These are phyloP conservation scores for Aureobasidium musti DNA, from an alignment of 2,329 filamentous ascomycete species.

Conservation along the genomic window DNA sequence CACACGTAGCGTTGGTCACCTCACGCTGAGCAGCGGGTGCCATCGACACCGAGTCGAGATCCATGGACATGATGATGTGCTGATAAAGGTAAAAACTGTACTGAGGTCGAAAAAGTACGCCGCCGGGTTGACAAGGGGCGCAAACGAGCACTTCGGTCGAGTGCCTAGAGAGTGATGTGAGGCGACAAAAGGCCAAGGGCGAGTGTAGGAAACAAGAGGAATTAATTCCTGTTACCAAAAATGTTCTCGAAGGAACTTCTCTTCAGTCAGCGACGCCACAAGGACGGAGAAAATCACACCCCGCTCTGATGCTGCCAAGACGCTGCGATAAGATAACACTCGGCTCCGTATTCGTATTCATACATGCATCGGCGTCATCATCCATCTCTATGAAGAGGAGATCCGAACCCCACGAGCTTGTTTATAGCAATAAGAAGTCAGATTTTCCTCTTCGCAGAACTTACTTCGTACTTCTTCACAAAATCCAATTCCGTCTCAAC, in stretches of 20 bases:
- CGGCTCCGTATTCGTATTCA: not conserved
- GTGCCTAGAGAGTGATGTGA: conserved; percentile 1
- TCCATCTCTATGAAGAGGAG: not conserved
- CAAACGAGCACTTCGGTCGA: not conserved
- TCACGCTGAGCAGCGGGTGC: conserved; percentile 24
- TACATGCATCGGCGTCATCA: conserved; percentile 3
- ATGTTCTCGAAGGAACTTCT: conserved; percentile 27
- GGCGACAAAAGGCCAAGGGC: conserved; percentile 8
- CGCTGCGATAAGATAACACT: conserved; percentile 4
- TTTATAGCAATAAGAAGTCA: not conserved
- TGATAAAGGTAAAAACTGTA: conserved; percentile 27
- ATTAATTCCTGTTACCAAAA: conserved; percentile 28
- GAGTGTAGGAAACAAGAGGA: not conserved
- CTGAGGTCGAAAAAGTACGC: not conserved
- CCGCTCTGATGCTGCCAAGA: conserved; percentile 11
- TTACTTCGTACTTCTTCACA: not conserved
- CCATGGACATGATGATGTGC: conserved; percentile 42
- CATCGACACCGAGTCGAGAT: conserved; percentile 41
- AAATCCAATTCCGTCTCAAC: not conserved
- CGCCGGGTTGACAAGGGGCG: conserved; percentile 1
- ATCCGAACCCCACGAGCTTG: not conserved
- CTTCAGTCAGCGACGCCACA: conserved; percentile 21
- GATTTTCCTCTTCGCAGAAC: not conserved
- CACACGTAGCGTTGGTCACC: conserved; percentile 28
- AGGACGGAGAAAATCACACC: conserved; percentile 13